These are phyloP conservation scores for Aspergillus wentii DNA, from an alignment of 495 filamentous ascomycete species.

Conservation along the genomic window DNA sequence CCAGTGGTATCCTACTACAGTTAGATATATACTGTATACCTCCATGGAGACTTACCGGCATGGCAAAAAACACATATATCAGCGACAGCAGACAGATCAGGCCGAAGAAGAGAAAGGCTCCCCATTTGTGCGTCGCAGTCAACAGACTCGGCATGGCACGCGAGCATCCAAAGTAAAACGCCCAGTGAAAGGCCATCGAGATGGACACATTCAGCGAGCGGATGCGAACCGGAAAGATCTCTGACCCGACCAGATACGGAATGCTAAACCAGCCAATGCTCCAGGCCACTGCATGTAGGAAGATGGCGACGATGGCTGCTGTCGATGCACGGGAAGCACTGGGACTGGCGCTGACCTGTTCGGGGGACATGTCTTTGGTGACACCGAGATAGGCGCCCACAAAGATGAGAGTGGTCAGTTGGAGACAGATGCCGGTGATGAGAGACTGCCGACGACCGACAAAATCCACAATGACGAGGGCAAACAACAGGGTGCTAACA, in stretches of 20 bases:
- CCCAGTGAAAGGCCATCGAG: conserved; percentile 49
- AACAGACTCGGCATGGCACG: conserved; percentile 37
- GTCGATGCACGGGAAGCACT: conserved; percentile 25
- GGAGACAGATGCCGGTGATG: conserved; percentile 17
- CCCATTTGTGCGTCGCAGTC: conserved; percentile 15
- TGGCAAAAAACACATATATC: conserved; percentile 20
- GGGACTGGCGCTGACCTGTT: conserved; percentile 7
- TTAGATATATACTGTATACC: neutral
- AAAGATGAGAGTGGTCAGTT: conserved; percentile 15
- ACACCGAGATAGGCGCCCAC: conserved; percentile 14
- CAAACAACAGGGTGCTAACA: conserved; percentile 48
- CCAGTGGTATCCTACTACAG: conserved; percentile 17
- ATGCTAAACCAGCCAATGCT: conserved; percentile 61
- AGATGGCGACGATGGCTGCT: conserved; percentile 53
- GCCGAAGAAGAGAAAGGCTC: conserved; percentile 19
- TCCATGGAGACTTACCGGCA: conserved; percentile 12
- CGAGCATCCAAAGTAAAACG: conserved; percentile 57
- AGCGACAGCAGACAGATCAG: conserved; percentile 16
- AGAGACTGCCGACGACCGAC: conserved; percentile 55
- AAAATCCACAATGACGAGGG: conserved; percentile 60
- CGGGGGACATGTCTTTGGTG: conserved; percentile 7
- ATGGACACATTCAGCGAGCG: conserved; percentile 21
- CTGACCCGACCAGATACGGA: conserved; percentile 61
- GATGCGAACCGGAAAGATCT: conserved; percentile 55
- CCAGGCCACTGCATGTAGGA: conserved; percentile 54